phyloP scores from a whole-genome alignment of 1,284 basidiomycete species.

The Malassezia sp. region DNA sequence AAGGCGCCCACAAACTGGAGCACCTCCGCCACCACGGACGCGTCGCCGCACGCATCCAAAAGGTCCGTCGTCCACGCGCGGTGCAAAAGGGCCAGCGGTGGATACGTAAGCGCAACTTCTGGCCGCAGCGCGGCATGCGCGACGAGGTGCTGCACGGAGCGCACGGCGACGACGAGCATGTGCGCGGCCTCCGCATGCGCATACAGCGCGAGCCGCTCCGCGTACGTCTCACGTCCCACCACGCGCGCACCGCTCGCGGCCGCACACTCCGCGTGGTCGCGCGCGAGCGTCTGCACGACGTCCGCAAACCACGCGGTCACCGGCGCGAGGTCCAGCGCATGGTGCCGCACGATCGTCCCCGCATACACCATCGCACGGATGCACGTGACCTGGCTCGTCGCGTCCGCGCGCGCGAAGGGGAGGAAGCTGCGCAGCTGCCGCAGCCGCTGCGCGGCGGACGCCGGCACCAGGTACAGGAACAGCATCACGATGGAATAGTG shows the following conservation, averaged over 20 bases:
- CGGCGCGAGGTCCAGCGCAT: constrained; percentile 53
- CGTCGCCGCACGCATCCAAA: constrained; percentile 53
- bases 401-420: constrained; percentile 59
- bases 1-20: constrained; percentile 57
- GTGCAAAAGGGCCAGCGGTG: constrained; percentile 58
- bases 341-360: constrained; percentile 58
- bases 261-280: constrained; percentile 54
- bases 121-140: constrained; percentile 48
- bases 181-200: constrained; percentile 19
- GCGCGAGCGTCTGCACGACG: constrained; percentile 55
- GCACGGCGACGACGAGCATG: constrained; percentile 47
- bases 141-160: constrained; percentile 57
- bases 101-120: constrained; percentile 51
- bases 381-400: constrained; percentile 59
- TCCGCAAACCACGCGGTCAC: constrained; percentile 61
- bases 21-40: constrained; percentile 54
- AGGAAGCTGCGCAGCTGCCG: constrained; percentile 59
- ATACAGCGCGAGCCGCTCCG: constrained; percentile 4
- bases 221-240: neutral
- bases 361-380: constrained; percentile 70
- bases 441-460: constrained; percentile 54
- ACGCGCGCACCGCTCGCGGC: constrained; percentile 12
- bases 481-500: constrained; percentile 67
- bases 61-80: constrained; percentile 58
- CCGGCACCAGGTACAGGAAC: constrained; percentile 62